Conservation (phyloP, 108 stramenopile genomes). For the Nannochloropsis oceanica region DNA sequence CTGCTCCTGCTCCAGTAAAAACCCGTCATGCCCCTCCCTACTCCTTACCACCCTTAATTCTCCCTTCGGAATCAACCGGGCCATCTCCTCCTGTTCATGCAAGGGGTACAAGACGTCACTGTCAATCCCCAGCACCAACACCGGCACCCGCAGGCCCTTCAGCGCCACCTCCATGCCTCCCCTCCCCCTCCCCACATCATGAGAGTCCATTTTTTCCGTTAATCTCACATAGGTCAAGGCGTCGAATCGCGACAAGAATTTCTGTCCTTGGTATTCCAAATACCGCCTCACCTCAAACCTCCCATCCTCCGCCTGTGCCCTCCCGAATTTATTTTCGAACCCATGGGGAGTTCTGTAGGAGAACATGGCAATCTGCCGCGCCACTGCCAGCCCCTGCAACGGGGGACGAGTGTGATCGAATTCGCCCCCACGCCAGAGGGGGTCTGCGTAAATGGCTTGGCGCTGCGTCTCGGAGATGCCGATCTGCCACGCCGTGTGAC, state of each 20-base stretch:
- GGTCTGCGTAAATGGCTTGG: constrained; percentile 82
- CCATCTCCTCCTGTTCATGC: constrained; percentile 65
- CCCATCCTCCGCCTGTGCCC: constrained; percentile 36
- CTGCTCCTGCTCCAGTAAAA: constrained; percentile 81
- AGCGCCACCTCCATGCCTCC: constrained; percentile 6
- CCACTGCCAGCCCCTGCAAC: constrained; percentile 52
- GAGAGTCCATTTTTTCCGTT: constrained; percentile 78
- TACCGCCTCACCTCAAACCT: constrained; percentile 68
- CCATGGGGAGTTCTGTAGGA: constrained; percentile 66
- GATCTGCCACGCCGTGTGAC: constrained; percentile 88
- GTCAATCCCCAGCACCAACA: constrained; percentile 68
- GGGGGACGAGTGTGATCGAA: constrained; percentile 52
- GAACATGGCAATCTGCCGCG: constrained; percentile 79
- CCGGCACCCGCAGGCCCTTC: constrained; percentile 34
- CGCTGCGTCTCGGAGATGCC: constrained; percentile 70
- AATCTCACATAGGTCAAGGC: constrained; percentile 75
- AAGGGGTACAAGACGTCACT: constrained; percentile 72
- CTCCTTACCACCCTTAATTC: constrained; percentile 59
- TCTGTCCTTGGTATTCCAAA: constrained; percentile 72
- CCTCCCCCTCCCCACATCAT: constrained; percentile 51
- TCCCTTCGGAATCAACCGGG: constrained; percentile 45
- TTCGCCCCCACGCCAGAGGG: constrained; percentile 52
- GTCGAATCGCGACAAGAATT: constrained; percentile 73
- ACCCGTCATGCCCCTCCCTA: constrained; percentile 76
- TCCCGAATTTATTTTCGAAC: constrained; percentile 67